Conservation (phyloP, 805 yeast genomes). For the Candida succiphila region DNA sequence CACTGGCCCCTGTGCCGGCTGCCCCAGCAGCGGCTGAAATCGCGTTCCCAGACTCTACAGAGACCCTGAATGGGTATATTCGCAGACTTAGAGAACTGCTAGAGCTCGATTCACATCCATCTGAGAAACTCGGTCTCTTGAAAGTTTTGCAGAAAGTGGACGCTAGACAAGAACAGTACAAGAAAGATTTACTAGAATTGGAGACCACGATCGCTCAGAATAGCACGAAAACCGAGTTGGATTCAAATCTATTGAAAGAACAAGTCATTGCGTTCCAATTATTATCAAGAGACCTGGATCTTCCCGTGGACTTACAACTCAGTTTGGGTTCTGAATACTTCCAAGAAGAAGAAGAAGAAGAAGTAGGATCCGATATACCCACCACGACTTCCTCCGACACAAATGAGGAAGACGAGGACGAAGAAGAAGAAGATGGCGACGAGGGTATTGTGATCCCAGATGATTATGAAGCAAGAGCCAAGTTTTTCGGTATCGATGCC, state of each 20-base stretch:
- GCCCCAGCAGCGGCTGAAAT: no score
- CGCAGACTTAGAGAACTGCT: constrained; percentile 18
- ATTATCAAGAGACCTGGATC: constrained; percentile 52
- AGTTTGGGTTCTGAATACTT: constrained; percentile 19
- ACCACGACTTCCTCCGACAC: not conserved
- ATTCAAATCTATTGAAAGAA: constrained; percentile 36
- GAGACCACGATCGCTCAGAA: constrained; percentile 13
- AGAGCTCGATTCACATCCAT: constrained; percentile 8
- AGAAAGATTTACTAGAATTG: constrained; percentile 17
- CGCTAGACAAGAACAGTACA: constrained; percentile 27
- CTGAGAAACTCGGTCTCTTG: constrained; percentile 36
- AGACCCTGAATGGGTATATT: constrained; percentile 16
- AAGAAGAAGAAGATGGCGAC: not conserved
- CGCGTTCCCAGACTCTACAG: constrained; percentile 15
- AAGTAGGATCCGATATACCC: not conserved
- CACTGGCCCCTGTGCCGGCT: no score
- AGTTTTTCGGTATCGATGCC: constrained; percentile 27
- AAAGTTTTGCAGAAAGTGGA: constrained; percentile 29
- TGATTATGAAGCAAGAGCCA: constrained; percentile 28
- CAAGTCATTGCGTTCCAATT: constrained; percentile 59
- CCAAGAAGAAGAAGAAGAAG: constrained; percentile 3
- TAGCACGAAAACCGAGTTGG: constrained; percentile 23
- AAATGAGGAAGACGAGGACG: constrained; percentile 1
- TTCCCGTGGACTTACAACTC: constrained; percentile 43
- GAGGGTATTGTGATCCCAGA: constrained; percentile 9